Conservation (phyloP, 306 rosid genomes). For the Vachellia collinsii region DNA sequence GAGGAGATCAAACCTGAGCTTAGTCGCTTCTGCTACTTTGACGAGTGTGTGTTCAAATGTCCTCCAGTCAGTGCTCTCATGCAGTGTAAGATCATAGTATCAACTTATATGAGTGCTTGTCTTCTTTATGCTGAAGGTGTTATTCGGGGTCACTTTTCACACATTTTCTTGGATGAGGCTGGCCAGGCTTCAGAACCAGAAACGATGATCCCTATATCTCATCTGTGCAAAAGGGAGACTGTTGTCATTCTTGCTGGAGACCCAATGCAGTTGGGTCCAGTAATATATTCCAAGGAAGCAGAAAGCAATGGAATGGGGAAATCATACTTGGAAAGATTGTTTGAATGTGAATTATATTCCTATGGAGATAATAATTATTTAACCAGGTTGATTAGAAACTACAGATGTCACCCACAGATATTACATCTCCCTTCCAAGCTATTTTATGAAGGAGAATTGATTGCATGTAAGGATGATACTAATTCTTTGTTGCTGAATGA, state of each 20-base stretch:
- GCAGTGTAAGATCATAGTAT: conserved; percentile 68
- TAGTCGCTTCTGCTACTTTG: conserved; percentile 67
- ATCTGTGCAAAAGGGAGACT: conserved; percentile 61
- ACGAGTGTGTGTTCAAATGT: conserved; percentile 64
- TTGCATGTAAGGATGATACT: conserved; percentile 70
- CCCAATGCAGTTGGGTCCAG: conserved; percentile 95
- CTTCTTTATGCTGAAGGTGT: conserved; percentile 75
- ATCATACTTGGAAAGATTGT: conserved; percentile 86
- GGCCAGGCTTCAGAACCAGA: conserved; percentile 99
- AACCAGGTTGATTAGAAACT: conserved; percentile 69
- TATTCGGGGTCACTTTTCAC: conserved; percentile 78
- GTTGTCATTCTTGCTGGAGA: conserved; percentile 97
- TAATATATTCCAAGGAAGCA: conserved; percentile 73
- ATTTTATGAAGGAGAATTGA: conserved; percentile 71
- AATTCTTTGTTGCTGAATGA: conserved; percentile 42
- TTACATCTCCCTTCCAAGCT: conserved; percentile 75
- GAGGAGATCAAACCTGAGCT: conserved; percentile 72
- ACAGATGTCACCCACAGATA: conserved; percentile 88
- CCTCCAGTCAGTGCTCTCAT: conserved; percentile 62
- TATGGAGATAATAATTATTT: conserved; percentile 66
- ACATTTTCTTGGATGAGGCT: conserved; percentile 94
- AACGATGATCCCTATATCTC: conserved; percentile 77
- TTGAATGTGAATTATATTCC: conserved; percentile 51
- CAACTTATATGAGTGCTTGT: conserved; percentile 79
- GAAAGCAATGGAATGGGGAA: conserved; percentile 61